Evolutionary conservation across 208 protist genomes (phyloP).

Genomic region (Entamoeba moshkovskii): DNA sequence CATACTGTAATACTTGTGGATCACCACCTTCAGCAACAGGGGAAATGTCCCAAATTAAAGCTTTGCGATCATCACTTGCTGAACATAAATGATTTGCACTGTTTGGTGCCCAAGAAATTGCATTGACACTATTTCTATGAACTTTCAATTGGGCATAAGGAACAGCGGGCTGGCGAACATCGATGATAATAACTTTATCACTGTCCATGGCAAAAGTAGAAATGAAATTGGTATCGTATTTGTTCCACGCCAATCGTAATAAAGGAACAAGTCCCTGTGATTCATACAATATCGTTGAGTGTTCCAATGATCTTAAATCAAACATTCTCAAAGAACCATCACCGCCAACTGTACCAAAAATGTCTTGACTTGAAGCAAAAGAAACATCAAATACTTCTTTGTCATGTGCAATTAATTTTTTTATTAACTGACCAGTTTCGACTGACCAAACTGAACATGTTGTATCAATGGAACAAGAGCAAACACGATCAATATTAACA

Average conservation of each 20-base stretch:
- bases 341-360: constrained; percentile 30
- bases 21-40: not conserved
- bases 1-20: not conserved
- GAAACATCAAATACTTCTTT: constrained; percentile 97
- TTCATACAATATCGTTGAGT: constrained; percentile 23
- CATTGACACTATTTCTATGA: constrained; percentile 8
- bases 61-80: not conserved
- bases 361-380: constrained; percentile 47
- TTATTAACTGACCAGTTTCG: constrained; percentile 50
- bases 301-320: constrained; percentile 5
- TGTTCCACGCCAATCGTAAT: not conserved
- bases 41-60: not conserved
- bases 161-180: not conserved
- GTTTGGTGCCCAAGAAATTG: constrained; percentile 2
- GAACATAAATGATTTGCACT: not conserved
- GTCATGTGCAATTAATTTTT: constrained; percentile 96
- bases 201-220: not conserved
- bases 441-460: constrained; percentile 94
- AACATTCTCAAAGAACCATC: constrained; percentile 29
- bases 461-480: constrained; percentile 88
- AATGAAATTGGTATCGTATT: constrained; percentile 2
- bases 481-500: constrained; percentile 71
- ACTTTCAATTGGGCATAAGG: not conserved
- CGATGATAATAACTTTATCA: not conserved
- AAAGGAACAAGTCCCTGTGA: not conserved